Evolutionary conservation across 2,329 filamentous ascomycete genomes (phyloP).

Genomic region (Sclerotinia nivalis): DNA sequence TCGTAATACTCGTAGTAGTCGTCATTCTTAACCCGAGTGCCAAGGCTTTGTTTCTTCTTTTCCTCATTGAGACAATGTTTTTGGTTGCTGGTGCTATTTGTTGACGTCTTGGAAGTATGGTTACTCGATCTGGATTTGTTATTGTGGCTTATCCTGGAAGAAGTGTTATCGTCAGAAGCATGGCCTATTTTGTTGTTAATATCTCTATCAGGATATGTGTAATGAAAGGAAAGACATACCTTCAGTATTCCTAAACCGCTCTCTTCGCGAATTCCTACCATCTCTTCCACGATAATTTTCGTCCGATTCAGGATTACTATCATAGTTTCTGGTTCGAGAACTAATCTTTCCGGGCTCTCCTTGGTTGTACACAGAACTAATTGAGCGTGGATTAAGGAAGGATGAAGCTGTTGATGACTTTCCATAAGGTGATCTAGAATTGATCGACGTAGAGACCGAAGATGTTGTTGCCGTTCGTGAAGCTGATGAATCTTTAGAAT

Average conservation of each 20-base stretch:
- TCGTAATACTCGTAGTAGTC: background rate
- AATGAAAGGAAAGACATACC: background rate
- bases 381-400: background rate
- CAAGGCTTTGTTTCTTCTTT: background rate
- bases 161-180: no score
- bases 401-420: background rate
- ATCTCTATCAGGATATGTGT: background rate
- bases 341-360: background rate
- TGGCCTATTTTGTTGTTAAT: background rate
- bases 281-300: background rate
- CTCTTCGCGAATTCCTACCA: background rate
- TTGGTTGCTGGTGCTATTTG: background rate
- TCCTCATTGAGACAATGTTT: background rate
- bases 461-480: background rate
- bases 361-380: background rate
- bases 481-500: background rate
- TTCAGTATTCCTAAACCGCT: background rate
- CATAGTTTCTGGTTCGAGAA: background rate
- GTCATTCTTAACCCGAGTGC: fast-evolving
- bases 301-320: background rate
- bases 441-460: background rate
- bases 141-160: background rate
- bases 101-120: background rate
- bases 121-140: background rate
- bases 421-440: background rate